Evolutionary conservation across 2,329 filamentous ascomycete species (phyloP), one percentile per base, ranked within the genome.

Genomic region (Penicillium capsulatum): DNA sequence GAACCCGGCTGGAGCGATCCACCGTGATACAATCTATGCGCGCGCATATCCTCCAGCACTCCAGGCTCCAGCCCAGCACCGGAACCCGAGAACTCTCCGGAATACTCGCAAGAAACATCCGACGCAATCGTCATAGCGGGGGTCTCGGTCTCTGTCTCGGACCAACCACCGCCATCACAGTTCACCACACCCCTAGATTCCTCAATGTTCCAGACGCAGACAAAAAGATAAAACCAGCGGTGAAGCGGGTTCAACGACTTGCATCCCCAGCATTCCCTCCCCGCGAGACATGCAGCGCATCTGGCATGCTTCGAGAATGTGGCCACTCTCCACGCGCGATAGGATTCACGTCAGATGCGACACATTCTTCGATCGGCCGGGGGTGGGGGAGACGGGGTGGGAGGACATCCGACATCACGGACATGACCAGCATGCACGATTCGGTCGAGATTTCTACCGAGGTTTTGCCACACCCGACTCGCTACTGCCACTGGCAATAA

Each of bases 251-350:
- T 6, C 9, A 11, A 28, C 7, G 22, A 11, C 20, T 14, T 15
- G 20, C 22, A 35, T 35, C 15, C 29, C 36, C 30, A 38, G 10
- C 36, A 22, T 26, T 8, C 35, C 28, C 19, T 9, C 5, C 19
- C 5, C 5, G 19, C 19, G 9, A 22, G 19, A 22, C 34, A 36
- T 36, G 34, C 24, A 36, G 34, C 11, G 19, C 26, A 28, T 11
- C 26, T 40, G 45, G 41, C 32, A 47, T 44, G 45, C 33, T 48
- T 50, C 40, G 47, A 52, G 46, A 53, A 52, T 47, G 49, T 44
- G 40, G 47, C 27, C 27, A 28, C 17, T 39, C 34, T 40, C 36
- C 43, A 31, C 36, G 27, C 20, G 13, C 29, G n/a, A 10, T 15
- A n/a, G n/a, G n/a, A n/a, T n/a, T n/a, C 15, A 17, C 31, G 34